Percentiles rank a stretch among this genome's conserved stretches.
Evolutionary conservation across 352 stramenopile species (phyloP).

Genomic region (Phytophthora meadii): DNA sequence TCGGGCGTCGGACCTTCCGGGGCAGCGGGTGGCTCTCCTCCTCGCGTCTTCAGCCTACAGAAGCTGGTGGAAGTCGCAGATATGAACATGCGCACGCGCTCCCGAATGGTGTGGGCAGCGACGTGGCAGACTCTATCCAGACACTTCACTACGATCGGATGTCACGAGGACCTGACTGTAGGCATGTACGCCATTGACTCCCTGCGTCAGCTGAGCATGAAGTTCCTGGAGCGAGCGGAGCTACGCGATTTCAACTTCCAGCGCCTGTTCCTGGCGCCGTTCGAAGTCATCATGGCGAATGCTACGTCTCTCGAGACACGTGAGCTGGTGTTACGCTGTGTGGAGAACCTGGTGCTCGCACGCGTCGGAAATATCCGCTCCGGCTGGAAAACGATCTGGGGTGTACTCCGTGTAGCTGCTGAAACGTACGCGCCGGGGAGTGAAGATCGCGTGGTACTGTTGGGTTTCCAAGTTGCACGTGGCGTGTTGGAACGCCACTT

Average conservation of each 20-base stretch:
- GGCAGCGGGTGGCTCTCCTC: conserved; percentile 56
- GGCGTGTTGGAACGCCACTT: conserved; percentile 84
- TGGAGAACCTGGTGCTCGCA: conserved; percentile 93
- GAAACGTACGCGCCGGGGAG: conserved; percentile 78
- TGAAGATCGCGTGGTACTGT: conserved; percentile 81
- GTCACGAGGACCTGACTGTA: conserved; percentile 96
- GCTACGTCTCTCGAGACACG: conserved; percentile 83
- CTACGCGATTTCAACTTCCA: conserved; percentile 99
- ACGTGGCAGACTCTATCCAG: conserved; percentile 97
- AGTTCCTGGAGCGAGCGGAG: conserved; percentile 99
- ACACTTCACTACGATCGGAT: conserved; percentile 98
- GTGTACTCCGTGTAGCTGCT: conserved; percentile 90
- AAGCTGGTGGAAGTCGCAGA: conserved; percentile 99
- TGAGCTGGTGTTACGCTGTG: conserved; percentile 91
- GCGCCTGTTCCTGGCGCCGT: conserved; percentile 97
- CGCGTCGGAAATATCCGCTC: conserved; percentile 90
- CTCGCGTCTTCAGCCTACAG: conserved; percentile 98
- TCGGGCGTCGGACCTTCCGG: conserved; percentile 51
- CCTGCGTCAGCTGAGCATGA: conserved; percentile 99
- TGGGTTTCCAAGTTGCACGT: conserved; percentile 90
- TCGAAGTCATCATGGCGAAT: conserved; percentile 95
- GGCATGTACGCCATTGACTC: conserved; percentile 99
- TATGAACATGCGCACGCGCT: conserved; percentile 98
- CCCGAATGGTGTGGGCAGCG: conserved; percentile 97
- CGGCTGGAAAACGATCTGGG: conserved; percentile 95